phyloP scores from a whole-genome alignment of 495 filamentous ascomycete species.

The Cladorrhinum samala region DNA sequence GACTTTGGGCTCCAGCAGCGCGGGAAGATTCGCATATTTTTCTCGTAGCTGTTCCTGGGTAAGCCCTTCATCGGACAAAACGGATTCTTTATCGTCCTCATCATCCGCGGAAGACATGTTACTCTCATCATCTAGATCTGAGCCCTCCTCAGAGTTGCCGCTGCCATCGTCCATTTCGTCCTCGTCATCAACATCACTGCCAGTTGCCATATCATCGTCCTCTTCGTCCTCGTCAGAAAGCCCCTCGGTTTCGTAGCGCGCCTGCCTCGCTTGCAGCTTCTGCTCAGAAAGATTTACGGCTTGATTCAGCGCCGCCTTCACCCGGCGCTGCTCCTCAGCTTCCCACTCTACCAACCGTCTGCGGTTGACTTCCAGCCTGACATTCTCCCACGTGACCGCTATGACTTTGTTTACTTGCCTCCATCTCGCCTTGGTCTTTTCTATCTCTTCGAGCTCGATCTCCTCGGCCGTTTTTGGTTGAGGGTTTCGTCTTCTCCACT shows the following conservation, averaged over 20 bases:
- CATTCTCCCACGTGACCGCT: conserved; percentile 70
- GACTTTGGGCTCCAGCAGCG: conserved; percentile 18
- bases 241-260: conserved; percentile 42
- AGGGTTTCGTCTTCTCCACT: conserved; percentile 60
- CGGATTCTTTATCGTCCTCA: conserved; percentile 53
- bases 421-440: conserved; percentile 49
- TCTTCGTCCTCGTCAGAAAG: conserved; percentile 52
- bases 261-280: conserved; percentile 48
- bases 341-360: conserved; percentile 71
- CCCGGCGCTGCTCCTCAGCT: conserved; percentile 72
- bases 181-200: conserved; percentile 49
- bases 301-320: conserved; percentile 76
- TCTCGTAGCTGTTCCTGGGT: conserved; percentile 70
- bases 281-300: conserved; percentile 67
- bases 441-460: conserved; percentile 50
- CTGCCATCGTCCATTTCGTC: conserved; percentile 15
- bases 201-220: conserved; percentile 46
- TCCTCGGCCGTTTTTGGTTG: conserved; percentile 69
- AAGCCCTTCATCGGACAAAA: conserved; percentile 62
- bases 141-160: conserved; percentile 3
- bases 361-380: conserved; percentile 67
- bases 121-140: conserved; percentile 49
- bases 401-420: conserved; percentile 65
- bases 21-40: conserved; percentile 71
- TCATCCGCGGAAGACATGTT: conserved; percentile 67